These are phyloP conservation scores for Corylus heterophylla DNA, from an alignment of 306 rosid genomes.

Conservation along the genomic window DNA sequence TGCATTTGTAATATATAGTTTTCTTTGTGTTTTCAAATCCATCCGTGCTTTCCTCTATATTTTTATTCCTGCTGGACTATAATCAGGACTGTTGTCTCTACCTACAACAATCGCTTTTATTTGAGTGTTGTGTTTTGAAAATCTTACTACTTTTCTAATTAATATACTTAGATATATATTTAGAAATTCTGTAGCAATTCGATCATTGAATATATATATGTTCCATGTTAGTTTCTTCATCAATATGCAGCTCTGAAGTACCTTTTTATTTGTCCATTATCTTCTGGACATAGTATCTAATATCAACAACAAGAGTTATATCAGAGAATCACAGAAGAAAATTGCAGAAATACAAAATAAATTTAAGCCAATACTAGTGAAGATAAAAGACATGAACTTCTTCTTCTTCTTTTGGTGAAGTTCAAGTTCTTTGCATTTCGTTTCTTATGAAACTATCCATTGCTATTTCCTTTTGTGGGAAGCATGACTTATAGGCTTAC, in stretches of 20 bases:
- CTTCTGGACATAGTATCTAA: background rate
- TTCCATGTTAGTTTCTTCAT: too few relatives aligned
- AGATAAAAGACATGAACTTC: background rate
- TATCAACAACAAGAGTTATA: conserved; percentile 7
- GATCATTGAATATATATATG: too few relatives aligned
- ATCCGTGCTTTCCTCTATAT: too few relatives aligned
- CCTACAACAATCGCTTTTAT: too few relatives aligned
- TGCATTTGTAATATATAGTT: too few relatives aligned
- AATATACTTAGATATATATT: too few relatives aligned
- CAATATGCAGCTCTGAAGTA: too few relatives aligned
- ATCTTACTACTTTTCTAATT: too few relatives aligned
- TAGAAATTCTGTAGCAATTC: too few relatives aligned
- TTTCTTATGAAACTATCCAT: background rate
- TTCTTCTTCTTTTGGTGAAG: background rate
- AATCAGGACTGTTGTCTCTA: too few relatives aligned
- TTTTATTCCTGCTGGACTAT: too few relatives aligned
- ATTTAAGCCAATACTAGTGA: conserved; percentile 3
- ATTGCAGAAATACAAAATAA: background rate
- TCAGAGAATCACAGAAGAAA: background rate
- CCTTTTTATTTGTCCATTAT: background rate
- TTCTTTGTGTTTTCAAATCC: too few relatives aligned
- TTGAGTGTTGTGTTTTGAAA: background rate
- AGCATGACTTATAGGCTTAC: background rate
- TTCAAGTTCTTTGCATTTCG: background rate
- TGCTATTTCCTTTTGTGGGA: background rate